Evolutionary conservation across 2,329 filamentous ascomycete species (phyloP).

Genomic region (Claviceps humidiphila): DNA sequence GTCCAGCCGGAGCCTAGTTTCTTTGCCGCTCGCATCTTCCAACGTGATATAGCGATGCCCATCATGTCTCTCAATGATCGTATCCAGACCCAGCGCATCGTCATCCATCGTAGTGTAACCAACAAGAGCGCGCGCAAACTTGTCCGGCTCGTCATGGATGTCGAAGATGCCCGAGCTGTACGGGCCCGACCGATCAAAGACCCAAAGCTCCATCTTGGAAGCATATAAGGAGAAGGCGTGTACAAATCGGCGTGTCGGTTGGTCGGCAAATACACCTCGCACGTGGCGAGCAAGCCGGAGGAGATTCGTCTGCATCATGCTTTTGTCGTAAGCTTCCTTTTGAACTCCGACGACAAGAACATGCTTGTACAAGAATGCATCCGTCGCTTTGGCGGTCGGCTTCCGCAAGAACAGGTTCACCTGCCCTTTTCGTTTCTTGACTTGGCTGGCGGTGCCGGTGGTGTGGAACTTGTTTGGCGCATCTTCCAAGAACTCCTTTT

Average conservation of each 20-base stretch:
- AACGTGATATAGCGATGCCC: conserved; percentile 1
- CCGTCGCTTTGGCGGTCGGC: background rate
- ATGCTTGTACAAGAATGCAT: conserved; percentile 9
- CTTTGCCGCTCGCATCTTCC: conserved; percentile 1
- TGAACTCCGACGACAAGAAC: conserved; percentile 11
- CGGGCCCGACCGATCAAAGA: conserved; percentile 12
- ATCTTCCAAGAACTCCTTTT: conserved; percentile 5
- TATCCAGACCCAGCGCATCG: conserved; percentile 8
- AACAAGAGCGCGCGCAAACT: conserved; percentile 9
- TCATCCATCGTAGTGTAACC: conserved; percentile 10
- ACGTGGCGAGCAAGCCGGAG: conserved; percentile 10
- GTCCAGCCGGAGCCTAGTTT: background rate
- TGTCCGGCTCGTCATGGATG: conserved; percentile 8
- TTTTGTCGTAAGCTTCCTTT: conserved; percentile 7
- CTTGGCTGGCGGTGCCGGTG: conserved; percentile 9
- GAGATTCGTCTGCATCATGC: conserved; percentile 9
- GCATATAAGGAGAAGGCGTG: conserved; percentile 8
- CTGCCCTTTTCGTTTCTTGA: conserved; percentile 11
- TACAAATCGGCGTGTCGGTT: conserved; percentile 12
- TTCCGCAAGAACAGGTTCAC: conserved; percentile 11
- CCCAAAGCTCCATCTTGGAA: conserved; percentile 11
- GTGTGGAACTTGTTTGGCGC: conserved; percentile 10
- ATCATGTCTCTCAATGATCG: conserved; percentile 2
- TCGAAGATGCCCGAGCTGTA: conserved; percentile 10
- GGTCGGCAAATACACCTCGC: conserved; percentile 6